Conservation (phyloP, 768 basidiomycete genomes). For the Lactifluus pinguis region DNA sequence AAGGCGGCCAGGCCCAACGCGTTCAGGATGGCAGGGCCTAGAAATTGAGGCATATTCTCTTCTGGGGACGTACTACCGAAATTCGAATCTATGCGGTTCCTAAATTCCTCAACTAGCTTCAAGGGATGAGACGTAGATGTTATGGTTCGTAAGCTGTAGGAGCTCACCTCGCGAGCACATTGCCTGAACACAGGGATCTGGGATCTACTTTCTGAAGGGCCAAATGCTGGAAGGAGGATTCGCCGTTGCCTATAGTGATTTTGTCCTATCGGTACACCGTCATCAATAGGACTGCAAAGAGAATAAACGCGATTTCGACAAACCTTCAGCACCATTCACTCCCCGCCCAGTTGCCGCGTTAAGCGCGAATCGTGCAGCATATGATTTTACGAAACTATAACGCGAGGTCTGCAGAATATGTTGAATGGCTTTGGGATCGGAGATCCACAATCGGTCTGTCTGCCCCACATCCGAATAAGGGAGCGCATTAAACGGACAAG, state of each 20-base stretch:
- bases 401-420: constrained; percentile 15
- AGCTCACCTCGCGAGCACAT: constrained; percentile 11
- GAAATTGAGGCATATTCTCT: constrained; percentile 9
- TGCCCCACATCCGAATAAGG: neutral
- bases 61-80: neutral
- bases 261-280: constrained; percentile 1
- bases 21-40: constrained; percentile 9
- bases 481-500: no score
- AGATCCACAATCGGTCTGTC: constrained; percentile 10
- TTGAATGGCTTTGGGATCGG: constrained; percentile 15
- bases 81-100: neutral
- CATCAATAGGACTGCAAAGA: neutral
- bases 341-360: constrained; percentile 11
- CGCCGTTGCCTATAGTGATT: constrained; percentile 11
- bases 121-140: neutral
- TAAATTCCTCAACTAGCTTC: constrained; percentile 5
- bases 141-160: neutral
- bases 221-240: constrained; percentile 10
- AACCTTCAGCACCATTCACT: constrained; percentile 14
- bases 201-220: neutral
- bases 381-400: constrained; percentile 14
- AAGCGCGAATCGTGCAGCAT: constrained; percentile 15
- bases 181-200: constrained; percentile 11
- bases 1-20: constrained; percentile 12
- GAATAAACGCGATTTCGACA: neutral